Percentiles rank a stretch among this genome's conserved stretches.
Conservation (phyloP, 208 protist species). For the Leishmania tarentolae region DNA sequence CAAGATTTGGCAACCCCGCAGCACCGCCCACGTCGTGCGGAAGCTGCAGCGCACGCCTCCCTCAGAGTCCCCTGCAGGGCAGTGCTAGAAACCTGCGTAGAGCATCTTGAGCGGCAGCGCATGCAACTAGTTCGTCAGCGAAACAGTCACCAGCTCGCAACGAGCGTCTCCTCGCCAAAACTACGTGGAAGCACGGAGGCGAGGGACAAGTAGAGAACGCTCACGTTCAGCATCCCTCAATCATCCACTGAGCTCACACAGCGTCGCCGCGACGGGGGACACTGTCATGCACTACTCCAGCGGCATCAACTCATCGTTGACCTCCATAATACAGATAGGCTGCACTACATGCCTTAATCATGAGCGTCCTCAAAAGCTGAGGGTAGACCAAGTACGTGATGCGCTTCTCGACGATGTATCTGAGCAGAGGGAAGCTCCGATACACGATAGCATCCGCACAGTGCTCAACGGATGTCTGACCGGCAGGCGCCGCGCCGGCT, state of each 20-base stretch:
- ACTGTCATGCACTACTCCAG: slow-evolving; percentile 32
- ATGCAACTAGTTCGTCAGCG: slow-evolving; percentile 20
- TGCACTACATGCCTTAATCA: slow-evolving; percentile 8
- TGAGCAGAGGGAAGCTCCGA: slow-evolving; percentile 8
- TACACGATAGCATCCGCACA: slow-evolving; percentile 20
- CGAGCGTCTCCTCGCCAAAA: slow-evolving; percentile 11
- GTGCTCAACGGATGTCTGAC: not conserved
- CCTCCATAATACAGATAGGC: slow-evolving; percentile 27
- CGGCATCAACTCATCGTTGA: slow-evolving; percentile 11
- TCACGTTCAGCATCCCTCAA: slow-evolving; percentile 29
- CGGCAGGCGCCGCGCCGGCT: not conserved
- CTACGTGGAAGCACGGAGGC: slow-evolving; percentile 13
- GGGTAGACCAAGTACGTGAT: slow-evolving; percentile 23
- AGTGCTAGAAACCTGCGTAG: slow-evolving; percentile 26
- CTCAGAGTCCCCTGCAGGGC: not conserved
- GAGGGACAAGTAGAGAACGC: slow-evolving; percentile 15
- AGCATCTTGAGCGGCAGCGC: slow-evolving; percentile 20
- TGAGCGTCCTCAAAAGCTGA: slow-evolving; percentile 14
- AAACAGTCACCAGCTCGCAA: not conserved
- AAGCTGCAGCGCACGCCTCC: slow-evolving; percentile 10
- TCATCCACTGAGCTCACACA: slow-evolving; percentile 13
- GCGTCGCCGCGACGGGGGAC: slow-evolving; percentile 19
- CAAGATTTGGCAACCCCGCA: slow-evolving; percentile 26
- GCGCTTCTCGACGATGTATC: slow-evolving; percentile 12
- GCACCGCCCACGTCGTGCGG: slow-evolving; percentile 29